Evolutionary conservation across 148 eudicot species (phyloP).

Genomic region (Salicornia ramosissima): DNA sequence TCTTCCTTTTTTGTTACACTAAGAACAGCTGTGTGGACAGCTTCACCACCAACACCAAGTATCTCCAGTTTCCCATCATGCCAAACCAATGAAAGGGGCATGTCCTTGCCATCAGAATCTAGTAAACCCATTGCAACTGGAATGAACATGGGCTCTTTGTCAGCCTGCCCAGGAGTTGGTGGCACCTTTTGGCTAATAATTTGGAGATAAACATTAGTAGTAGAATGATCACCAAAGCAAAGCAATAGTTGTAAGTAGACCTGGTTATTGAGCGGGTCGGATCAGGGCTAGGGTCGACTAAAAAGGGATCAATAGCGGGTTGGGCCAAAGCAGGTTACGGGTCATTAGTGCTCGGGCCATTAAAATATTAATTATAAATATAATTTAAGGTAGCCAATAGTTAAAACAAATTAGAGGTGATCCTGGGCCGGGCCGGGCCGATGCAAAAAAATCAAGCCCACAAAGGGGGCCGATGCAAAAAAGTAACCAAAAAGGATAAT

Average conservation of each 20-base stretch:
- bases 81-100: constrained; percentile 62
- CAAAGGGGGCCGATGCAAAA: no score
- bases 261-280: no score
- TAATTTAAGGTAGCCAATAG: no score
- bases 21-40: constrained; percentile 63
- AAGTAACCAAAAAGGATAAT: no score
- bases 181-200: constrained; percentile 84
- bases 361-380: no score
- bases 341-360: no score
- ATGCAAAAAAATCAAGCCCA: no score
- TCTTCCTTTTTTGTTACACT: constrained; percentile 93
- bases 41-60: constrained; percentile 38
- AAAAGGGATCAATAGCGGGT: no score
- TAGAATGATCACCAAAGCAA: constrained; percentile 3
- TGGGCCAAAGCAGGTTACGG: no score
- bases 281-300: no score
- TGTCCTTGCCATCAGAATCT: constrained; percentile 77
- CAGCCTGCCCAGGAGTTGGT: constrained; percentile 79
- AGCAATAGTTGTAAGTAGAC: neutral
- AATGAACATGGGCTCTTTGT: constrained; percentile 93
- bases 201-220: neutral
- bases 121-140: constrained; percentile 82
- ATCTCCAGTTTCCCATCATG: constrained; percentile 71
- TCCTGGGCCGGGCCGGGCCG: no score
- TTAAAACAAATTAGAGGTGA: no score